Conservation (phyloP, 1,284 basidiomycete species). For the Trichosporon sp. region DNA sequence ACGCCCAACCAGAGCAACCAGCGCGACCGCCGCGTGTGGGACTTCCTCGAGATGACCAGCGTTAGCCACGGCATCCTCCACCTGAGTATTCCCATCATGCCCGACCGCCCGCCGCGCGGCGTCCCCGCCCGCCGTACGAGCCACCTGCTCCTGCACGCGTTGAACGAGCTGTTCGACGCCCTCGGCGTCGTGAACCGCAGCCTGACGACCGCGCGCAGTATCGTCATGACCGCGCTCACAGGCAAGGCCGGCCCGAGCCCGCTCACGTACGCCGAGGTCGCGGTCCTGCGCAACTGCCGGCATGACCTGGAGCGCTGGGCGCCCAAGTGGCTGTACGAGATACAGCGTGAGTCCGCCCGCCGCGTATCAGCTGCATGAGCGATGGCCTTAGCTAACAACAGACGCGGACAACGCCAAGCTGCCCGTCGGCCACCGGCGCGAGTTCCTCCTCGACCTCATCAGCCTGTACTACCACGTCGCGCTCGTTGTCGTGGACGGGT, state of each 20-base stretch:
- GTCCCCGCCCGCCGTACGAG: constrained; percentile 13
- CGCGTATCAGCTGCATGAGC: too few relatives aligned
- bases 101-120: constrained; percentile 18
- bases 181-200: constrained; percentile 18
- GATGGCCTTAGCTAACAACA: neutral
- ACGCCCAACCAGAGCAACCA: constrained; percentile 15
- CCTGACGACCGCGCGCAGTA: constrained; percentile 13
- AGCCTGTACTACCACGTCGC: constrained; percentile 21
- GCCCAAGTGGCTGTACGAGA: constrained; percentile 17
- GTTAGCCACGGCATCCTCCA: constrained; percentile 22
- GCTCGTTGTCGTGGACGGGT: constrained; percentile 16
- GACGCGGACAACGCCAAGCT: constrained; percentile 13
- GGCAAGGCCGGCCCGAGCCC: neutral
- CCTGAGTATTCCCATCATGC: constrained; percentile 17
- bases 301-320: constrained; percentile 19
- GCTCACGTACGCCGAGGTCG: constrained; percentile 15
- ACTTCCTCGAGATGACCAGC: constrained; percentile 23
- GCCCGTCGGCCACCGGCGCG: constrained; percentile 10
- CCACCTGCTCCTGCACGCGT: constrained; percentile 20
- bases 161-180: constrained; percentile 23
- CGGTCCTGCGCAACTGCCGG: constrained; percentile 15
- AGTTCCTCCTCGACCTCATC: constrained; percentile 20
- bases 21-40: constrained; percentile 22
- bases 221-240: constrained; percentile 15
- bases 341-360: constrained; percentile 9